Conservation (phyloP, 2,329 filamentous ascomycete species). For the Diaporthe australafricana region DNA sequence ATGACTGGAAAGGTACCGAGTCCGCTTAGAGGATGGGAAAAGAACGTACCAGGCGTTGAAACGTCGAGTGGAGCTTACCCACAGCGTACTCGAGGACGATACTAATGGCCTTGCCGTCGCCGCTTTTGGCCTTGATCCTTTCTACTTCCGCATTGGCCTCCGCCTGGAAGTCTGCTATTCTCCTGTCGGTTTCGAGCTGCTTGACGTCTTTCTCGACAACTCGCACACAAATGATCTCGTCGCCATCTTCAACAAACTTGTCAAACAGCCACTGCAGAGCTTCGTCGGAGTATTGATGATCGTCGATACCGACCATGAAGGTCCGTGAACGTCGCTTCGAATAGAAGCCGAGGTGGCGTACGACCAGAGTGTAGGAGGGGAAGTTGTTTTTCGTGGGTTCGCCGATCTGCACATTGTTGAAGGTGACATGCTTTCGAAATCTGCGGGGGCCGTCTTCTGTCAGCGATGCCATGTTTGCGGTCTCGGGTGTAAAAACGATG, state of each 20-base stretch:
- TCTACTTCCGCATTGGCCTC: slow-evolving; percentile 82
- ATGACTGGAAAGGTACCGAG: neutral
- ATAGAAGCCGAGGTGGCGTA: slow-evolving; percentile 88
- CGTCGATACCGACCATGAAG: slow-evolving; percentile 91
- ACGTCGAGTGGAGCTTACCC: slow-evolving; percentile 89
- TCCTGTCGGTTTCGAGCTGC: slow-evolving; percentile 67
- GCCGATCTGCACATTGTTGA: slow-evolving; percentile 69
- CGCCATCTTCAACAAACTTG: slow-evolving; percentile 91
- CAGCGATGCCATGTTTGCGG: slow-evolving; percentile 55
- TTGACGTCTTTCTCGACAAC: slow-evolving; percentile 88
- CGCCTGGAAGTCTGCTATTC: slow-evolving; percentile 70
- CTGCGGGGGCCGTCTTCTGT: slow-evolving; percentile 57
- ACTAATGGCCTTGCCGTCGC: slow-evolving; percentile 83
- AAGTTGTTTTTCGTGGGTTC: slow-evolving; percentile 70
- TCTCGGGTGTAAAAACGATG: neutral
- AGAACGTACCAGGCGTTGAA: slow-evolving; percentile 83
- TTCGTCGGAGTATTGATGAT: slow-evolving; percentile 92
- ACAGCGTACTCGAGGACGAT: slow-evolving; percentile 88
- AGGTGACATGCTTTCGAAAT: slow-evolving; percentile 70
- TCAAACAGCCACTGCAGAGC: slow-evolving; percentile 93
- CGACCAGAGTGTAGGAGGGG: slow-evolving; percentile 82
- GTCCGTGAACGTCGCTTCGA: slow-evolving; percentile 81
- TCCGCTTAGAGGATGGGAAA: neutral
- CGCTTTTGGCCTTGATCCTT: slow-evolving; percentile 82
- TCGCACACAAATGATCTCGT: slow-evolving; percentile 90